Base-by-base conservation (phyloP, 2,329 filamentous ascomycete species). In the Aspergillus neoniger region DNA sequence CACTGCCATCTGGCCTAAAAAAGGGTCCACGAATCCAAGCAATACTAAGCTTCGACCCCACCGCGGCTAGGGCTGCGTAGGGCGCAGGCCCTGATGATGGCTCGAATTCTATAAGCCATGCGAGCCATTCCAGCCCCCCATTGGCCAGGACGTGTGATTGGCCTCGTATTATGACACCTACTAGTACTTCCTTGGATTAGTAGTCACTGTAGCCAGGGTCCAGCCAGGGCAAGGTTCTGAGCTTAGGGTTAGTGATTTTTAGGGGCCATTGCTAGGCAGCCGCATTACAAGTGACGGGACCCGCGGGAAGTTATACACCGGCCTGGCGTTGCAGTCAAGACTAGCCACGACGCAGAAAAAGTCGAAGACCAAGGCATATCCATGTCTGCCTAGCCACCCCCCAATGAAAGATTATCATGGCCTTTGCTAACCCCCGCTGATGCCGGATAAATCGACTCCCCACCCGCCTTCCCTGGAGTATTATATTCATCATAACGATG, bases 51-150 rank as follows among this genome's bases (percentile, higher is more conserved):
- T 28, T 49, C 23, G 44, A 49, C 44, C 44, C 44, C 44, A 49
- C 44, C 44, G 23, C 44, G 44, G 44, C 44, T 49, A 49, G 44
- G 44, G 44, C 44, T 49, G 44, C 41, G 25, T 49, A 25, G 44
- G 44, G 44, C 44, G 19, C 25, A 23, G 44, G 25, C 44, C 44
- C 44, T 49, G 44, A 49, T n/a, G 15, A 3, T 21, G 17, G 15
- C 41, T 10, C 17, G 9, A 10, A 7, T 21, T 5, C 2, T 9
- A 14, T 23, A 14, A 21, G 41, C 19, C 41, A 14, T 6, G 21
- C 9, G 10, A 6, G 7, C 9, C 41, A 21, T 36, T 5, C 41
- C 41, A n/a, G 17, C 19, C 10, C 9, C 10, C 14, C 19, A 44
- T 44, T 44, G 41, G 41, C 19, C 12, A 5, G 19, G 9, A 4